Evolutionary conservation across 1,139 yeast genomes (phyloP), one percentile per base, ranked within the genome.

Genomic region (Suhomyces panamericanus): DNA sequence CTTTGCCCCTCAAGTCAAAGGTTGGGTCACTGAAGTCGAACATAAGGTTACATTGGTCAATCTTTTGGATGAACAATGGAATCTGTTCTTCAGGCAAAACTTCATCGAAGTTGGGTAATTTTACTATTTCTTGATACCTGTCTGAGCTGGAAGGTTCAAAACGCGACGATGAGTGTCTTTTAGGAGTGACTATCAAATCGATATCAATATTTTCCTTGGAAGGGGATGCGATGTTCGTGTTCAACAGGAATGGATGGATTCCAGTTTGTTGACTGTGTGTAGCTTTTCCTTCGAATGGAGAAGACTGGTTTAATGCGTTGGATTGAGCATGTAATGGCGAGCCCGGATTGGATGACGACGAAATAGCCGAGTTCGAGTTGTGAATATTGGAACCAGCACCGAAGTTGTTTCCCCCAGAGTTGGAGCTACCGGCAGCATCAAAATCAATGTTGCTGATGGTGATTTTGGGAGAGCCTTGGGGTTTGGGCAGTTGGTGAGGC

Each of bases 1-100:
- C 98, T 63, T 93, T 93, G 42, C 98, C 97, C 57, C 87, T 81
- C 45, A 90, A 81, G 65, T 93, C 98, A 48, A 84, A 83, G 11
- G 96, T 86, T 7, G 98, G 96, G 65, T 93, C 98, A 59, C 83
- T 81, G 62, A 93, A 93, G 69, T 93, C 97, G 70, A 93, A 93
- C 73, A 93, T 82, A 35, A 90, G 83, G 63, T 88, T 89, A 73
- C 99, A 93, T 67, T 95, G 99, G 58, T 90, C 96, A 46, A 91
- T 83, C 60, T 93, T 93, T 57, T 86, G 87, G 44, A 91, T 70
- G 60, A 93, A 93, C 53, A 93, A 76, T 31, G 86, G 85, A 41
- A 85, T 80, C 56, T 90, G 90, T 60, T 87, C 93, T 52, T 85
- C 90, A 1, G 95, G 88, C 17, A 88, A 80, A 16, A 93, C 96